Evolutionary conservation across 805 yeast species (phyloP), one percentile per base, ranked within the genome.

Genomic region (Cyberlindnera xishuangbannaensis): DNA sequence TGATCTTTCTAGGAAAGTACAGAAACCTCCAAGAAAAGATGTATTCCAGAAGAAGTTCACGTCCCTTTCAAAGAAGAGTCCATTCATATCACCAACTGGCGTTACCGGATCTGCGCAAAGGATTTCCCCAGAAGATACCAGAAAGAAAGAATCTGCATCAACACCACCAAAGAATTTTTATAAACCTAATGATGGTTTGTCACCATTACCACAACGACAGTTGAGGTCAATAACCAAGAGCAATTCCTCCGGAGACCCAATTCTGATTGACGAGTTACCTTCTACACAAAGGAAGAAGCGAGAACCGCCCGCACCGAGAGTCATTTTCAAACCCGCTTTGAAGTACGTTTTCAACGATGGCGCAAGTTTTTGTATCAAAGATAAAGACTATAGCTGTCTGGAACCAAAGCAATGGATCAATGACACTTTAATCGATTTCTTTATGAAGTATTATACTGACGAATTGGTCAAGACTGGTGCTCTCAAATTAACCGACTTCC

Each of bases 391-490:
- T 55, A 74, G 73, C 41, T 82, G 96, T 28, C 65, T 90, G 8
- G 77, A 78, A 50, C 79, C 81, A 37, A 78, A 78, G 29, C 84
- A 83, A 41, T 90, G 95, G 88, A 73, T 92, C 30, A 90, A 92
- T 59, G 98, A 92, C 51, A 73, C 82, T 0, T 64, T 92, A 31
- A 79, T 92, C 35, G 95, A 86, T 55, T 90, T 90, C 53, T 87
- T 84, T 49, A 65, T 85, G 18, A 75, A 73, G 37, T 80, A 67
- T 51, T 73, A 69, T 42, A 65, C 74, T 7, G 73, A 67, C 50
- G 72, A 69, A 42, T 65, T 74, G 7, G 73, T 64, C 48, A 53
- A 47, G 31, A 49, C 51, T 25, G 31, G 22, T 4, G n/a, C n/a
- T n/a, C n/a, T n/a, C n/a, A 25, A 46, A 34, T 28, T 56, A 32